Percentiles rank a stretch among this genome's conserved stretches.
phyloP scores from a whole-genome alignment of 805 yeast species.

The Suhomyces xylopsoci region DNA sequence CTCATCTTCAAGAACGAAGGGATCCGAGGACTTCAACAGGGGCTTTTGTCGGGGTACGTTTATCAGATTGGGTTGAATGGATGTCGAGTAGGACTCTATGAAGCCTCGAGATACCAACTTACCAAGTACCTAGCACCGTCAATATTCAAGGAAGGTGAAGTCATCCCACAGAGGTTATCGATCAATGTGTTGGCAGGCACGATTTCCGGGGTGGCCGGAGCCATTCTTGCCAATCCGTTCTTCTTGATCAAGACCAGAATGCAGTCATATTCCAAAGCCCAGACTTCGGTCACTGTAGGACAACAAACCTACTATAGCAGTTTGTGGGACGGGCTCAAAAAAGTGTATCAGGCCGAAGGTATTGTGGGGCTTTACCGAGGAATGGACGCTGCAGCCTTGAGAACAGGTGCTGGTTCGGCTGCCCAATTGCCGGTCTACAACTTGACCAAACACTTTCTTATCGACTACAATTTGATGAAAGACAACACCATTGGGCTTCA shows the following conservation, averaged over 20 bases:
- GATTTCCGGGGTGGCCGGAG: constrained; percentile 84
- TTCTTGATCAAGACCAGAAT: constrained; percentile 91
- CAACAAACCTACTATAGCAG: constrained; percentile 86
- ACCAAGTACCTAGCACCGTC: constrained; percentile 55
- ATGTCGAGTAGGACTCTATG: constrained; percentile 90
- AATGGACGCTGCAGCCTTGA: constrained; percentile 87
- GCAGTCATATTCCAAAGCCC: constrained; percentile 79
- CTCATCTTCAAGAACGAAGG: constrained; percentile 81
- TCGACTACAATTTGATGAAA: constrained; percentile 44
- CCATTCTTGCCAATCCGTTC: constrained; percentile 85
- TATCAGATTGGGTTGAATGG: constrained; percentile 93
- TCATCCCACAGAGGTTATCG: constrained; percentile 36
- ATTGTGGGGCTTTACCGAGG: constrained; percentile 80
- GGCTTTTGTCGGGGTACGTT: constrained; percentile 81
- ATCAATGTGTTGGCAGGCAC: constrained; percentile 82
- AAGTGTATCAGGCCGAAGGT: constrained; percentile 68
- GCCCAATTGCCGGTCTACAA: constrained; percentile 92
- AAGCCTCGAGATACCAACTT: constrained; percentile 67
- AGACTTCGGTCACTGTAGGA: constrained; percentile 53
- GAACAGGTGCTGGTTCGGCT: constrained; percentile 95
- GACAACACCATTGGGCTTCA: constrained; percentile 68
- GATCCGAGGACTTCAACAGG: constrained; percentile 81
- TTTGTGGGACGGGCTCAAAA: constrained; percentile 61
- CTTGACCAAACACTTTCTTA: constrained; percentile 62
- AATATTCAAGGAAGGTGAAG: constrained; percentile 40